A percentile compares a stretch with the other conserved stretches of the same genome.
These are phyloP conservation scores for Malus hybrid DNA, from an alignment of 331 rosid species.

Conservation along the genomic window DNA sequence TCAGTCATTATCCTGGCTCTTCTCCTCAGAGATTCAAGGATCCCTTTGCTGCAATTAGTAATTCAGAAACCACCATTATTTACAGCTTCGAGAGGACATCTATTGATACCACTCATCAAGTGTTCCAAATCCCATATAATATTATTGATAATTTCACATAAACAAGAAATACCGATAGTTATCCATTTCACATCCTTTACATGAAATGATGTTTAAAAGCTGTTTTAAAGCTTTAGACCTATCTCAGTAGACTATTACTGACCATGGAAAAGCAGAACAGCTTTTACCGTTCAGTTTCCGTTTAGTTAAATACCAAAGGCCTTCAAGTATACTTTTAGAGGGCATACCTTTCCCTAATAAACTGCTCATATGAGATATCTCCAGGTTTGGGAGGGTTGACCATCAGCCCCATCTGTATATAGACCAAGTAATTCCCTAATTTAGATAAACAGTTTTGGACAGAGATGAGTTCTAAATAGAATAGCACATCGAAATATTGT, in stretches of 20 bases:
- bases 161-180: neutral
- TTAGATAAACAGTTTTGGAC: slow-evolving; percentile 4
- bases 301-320: neutral
- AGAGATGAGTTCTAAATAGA: slow-evolving; percentile 9
- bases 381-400: slow-evolving; percentile 91
- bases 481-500: slow-evolving; percentile 1
- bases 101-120: neutral
- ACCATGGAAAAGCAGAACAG: neutral
- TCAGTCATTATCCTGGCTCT: slow-evolving; percentile 93
- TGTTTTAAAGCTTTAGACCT: neutral
- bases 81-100: slow-evolving; percentile 4
- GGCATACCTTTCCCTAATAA: slow-evolving; percentile 71
- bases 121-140: neutral
- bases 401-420: slow-evolving; percentile 91
- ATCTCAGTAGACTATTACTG: neutral
- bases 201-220: neutral
- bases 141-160: neutral
- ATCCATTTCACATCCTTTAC: neutral
- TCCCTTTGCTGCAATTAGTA: slow-evolving; percentile 61
- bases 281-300: neutral
- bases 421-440: slow-evolving; percentile 11
- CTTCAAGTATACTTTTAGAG: slow-evolving; percentile 4
- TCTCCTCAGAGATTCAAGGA: slow-evolving; percentile 82
- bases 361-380: slow-evolving; percentile 86
- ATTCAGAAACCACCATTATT: slow-evolving; percentile 1